Percentiles rank a stretch among this genome's conserved stretches.
Conservation (phyloP, 2,329 filamentous ascomycete genomes). For the Fusarium papillatum region DNA sequence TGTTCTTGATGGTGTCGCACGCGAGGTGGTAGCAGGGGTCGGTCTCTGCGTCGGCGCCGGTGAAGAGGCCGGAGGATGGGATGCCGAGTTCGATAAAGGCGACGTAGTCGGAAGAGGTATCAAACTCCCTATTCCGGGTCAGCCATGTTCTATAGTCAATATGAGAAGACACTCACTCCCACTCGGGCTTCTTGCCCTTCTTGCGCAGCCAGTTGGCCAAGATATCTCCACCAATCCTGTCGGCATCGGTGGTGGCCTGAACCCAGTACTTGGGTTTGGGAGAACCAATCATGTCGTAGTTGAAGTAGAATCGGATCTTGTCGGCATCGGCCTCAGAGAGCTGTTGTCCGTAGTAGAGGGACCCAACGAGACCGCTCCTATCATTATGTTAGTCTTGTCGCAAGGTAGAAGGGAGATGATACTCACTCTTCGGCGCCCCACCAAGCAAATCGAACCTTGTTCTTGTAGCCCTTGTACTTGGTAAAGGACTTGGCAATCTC, state of each 20-base stretch:
- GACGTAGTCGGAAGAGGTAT: conserved; percentile 55
- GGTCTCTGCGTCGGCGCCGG: conserved; percentile 50
- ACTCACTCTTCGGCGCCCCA: conserved; percentile 58
- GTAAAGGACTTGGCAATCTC: conserved; percentile 54
- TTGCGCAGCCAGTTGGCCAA: conserved; percentile 52
- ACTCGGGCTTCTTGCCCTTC: conserved; percentile 50
- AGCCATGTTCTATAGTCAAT: not conserved
- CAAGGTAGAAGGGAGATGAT: accelerated
- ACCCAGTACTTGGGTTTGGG: conserved; percentile 54
- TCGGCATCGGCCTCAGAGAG: conserved; percentile 55
- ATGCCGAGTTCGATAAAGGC: conserved; percentile 56
- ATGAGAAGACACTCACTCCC: conserved; percentile 39
- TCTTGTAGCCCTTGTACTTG: conserved; percentile 54
- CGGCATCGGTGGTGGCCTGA: conserved; percentile 55
- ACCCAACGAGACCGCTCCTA: conserved; percentile 58
- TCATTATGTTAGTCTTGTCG: conserved; percentile 15
- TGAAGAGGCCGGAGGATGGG: conserved; percentile 56
- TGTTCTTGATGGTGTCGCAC: conserved; percentile 56
- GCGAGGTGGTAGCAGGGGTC: conserved; percentile 56
- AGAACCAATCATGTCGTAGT: conserved; percentile 79
- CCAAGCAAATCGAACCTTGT: conserved; percentile 59
- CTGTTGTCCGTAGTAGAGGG: conserved; percentile 54
- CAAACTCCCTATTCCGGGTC: conserved; percentile 48
- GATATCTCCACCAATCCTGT: conserved; percentile 51
- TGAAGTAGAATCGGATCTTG: conserved; percentile 76